Evolutionary conservation across 2,329 filamentous ascomycete species (phyloP).

Genomic region (Elsinoe australis): DNA sequence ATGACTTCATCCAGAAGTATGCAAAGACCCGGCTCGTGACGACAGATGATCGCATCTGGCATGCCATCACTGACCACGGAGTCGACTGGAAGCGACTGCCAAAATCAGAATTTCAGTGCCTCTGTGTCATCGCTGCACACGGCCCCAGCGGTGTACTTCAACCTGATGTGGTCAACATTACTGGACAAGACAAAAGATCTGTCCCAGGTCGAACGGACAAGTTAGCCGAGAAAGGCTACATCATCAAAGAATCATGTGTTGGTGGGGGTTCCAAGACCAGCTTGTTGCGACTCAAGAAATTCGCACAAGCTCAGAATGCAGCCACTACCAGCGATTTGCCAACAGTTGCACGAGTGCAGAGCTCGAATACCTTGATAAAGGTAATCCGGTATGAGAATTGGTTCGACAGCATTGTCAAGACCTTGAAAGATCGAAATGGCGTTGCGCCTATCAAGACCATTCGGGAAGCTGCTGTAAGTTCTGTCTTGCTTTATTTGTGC

Average conservation of each 20-base stretch:
- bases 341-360: too few relatives aligned
- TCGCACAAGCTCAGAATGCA: conserved; percentile 30
- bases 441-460: conserved; percentile 48
- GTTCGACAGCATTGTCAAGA: conserved; percentile 41
- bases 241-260: conserved; percentile 48
- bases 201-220: conserved; percentile 54
- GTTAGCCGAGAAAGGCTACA: conserved; percentile 52
- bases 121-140: conserved; percentile 52
- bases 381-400: conserved; percentile 43
- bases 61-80: conserved; percentile 52
- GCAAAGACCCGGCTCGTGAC: conserved; percentile 39
- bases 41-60: conserved; percentile 51
- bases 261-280: conserved; percentile 47
- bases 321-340: conserved; percentile 13
- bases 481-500: too few relatives aligned
- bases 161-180: conserved; percentile 46
- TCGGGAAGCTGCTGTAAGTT: conserved; percentile 38
- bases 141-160: conserved; percentile 51
- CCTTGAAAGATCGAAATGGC: conserved; percentile 43
- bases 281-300: conserved; percentile 48
- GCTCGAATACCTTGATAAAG: too few relatives aligned
- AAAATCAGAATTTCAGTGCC: conserved; percentile 47
- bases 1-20: conserved; percentile 12
- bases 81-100: conserved; percentile 49
- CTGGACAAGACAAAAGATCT: conserved; percentile 58